Percentiles rank a stretch among this genome's conserved stretches.
Evolutionary conservation across 2,329 filamentous ascomycete genomes (phyloP).

Genomic region (Hysterium pulicare): DNA sequence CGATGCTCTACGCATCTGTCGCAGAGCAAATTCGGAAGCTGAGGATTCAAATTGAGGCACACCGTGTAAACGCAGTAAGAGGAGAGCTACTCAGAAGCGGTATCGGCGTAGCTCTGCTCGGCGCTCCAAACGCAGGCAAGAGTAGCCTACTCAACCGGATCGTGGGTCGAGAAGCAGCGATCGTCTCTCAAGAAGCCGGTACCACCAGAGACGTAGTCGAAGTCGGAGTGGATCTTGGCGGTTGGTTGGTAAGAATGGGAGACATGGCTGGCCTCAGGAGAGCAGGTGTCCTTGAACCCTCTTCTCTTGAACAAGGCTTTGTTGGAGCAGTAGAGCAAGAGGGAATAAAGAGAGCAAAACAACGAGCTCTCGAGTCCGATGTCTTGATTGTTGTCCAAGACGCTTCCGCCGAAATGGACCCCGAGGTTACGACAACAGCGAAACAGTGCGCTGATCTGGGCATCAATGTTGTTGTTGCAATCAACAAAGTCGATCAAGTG

Average conservation of each 20-base stretch:
- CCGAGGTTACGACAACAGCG: conserved; percentile 55
- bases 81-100: conserved; percentile 82
- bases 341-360: conserved; percentile 82
- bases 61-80: conserved; percentile 73
- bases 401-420: conserved; percentile 68
- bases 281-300: conserved; percentile 25
- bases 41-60: conserved; percentile 59
- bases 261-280: conserved; percentile 87
- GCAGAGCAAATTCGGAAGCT: conserved; percentile 61
- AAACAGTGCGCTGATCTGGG: conserved; percentile 47
- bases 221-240: conserved; percentile 81
- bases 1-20: conserved; percentile 68
- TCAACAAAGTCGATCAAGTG: conserved; percentile 60
- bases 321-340: conserved; percentile 81
- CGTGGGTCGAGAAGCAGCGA: conserved; percentile 88
- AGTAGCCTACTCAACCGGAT: conserved; percentile 89
- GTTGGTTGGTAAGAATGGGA: conserved; percentile 89
- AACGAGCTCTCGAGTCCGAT: conserved; percentile 78
- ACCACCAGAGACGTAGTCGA: conserved; percentile 95
- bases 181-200: conserved; percentile 88
- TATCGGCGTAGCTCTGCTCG: conserved; percentile 80
- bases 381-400: conserved; percentile 69
- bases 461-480: conserved; percentile 54
- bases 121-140: conserved; percentile 92
- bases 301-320: conserved; percentile 7